Conservation (phyloP, 2,329 filamentous ascomycete species). For the Tolypocladium inflatum region DNA sequence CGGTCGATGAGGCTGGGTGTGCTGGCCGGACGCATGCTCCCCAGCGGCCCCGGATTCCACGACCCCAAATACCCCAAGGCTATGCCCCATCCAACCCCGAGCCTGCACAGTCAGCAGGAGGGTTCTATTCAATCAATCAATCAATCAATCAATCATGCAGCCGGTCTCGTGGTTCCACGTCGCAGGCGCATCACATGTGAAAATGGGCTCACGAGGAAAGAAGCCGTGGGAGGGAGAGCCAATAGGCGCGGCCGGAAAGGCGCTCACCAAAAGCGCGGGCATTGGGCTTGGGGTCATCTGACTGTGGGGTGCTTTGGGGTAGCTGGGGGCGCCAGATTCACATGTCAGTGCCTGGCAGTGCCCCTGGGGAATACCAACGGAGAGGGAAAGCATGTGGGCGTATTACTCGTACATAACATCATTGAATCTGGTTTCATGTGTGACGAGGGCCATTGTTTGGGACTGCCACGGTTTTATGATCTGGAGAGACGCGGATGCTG, state of each 20-base stretch:
- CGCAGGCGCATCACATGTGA: neutral
- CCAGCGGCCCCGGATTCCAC: neutral
- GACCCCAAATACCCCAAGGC: neutral
- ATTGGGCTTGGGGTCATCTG: neutral
- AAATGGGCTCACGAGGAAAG: neutral
- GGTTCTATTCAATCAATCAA: too few relatives aligned
- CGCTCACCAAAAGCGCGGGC: neutral
- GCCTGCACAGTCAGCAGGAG: neutral
- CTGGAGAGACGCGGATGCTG: neutral
- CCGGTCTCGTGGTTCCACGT: neutral
- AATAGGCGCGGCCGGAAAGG: neutral
- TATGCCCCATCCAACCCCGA: neutral
- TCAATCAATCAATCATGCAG: neutral
- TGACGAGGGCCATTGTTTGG: neutral
- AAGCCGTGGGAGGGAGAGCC: neutral
- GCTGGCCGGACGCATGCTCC: neutral
- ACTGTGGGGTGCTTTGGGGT: slow-evolving; percentile 1
- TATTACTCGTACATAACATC: too few relatives aligned
- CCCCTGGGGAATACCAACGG: neutral
- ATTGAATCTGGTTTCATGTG: neutral
- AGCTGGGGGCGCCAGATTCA: neutral
- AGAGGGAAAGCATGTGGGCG: neutral
- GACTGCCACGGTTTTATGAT: neutral
- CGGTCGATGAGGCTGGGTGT: neutral
- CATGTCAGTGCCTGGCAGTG: neutral